Conservation (phyloP, 2,329 filamentous ascomycete genomes). For the Didymosphaeria variabile region DNA sequence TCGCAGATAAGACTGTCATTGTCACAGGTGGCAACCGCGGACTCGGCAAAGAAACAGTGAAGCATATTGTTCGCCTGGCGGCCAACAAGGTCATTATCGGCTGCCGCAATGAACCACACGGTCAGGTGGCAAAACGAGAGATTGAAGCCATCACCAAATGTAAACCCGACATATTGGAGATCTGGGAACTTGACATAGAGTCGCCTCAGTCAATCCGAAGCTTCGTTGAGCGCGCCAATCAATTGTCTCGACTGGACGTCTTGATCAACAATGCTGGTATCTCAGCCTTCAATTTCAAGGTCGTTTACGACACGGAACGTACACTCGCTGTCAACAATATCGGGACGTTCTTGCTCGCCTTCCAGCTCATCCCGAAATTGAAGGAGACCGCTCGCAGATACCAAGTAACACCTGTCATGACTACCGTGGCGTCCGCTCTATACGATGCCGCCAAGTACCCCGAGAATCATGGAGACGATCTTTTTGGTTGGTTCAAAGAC, state of each 20-base stretch:
- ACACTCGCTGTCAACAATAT: background rate
- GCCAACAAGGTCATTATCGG: background rate
- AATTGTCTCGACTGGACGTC: background rate
- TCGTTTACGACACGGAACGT: background rate
- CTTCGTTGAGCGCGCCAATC: background rate
- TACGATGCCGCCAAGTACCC: conserved; percentile 1
- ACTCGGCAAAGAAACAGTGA: background rate
- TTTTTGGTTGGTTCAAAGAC: background rate
- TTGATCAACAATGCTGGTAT: background rate
- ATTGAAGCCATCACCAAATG: background rate
- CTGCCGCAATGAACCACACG: background rate
- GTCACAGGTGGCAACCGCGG: background rate
- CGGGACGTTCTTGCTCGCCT: background rate
- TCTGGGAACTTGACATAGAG: background rate
- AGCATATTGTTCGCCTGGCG: background rate
- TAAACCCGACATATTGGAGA: background rate
- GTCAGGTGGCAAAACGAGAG: background rate
- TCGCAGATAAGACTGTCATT: background rate
- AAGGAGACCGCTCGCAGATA: background rate
- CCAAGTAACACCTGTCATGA: background rate
- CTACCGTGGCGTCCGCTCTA: background rate
- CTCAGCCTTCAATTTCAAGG: background rate
- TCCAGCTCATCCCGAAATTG: background rate
- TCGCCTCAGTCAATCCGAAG: background rate
- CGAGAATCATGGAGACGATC: background rate